Percentiles rank a stretch among this genome's conserved stretches.
Conservation (phyloP, 768 basidiomycete species). For the Dentipellis fragilis region DNA sequence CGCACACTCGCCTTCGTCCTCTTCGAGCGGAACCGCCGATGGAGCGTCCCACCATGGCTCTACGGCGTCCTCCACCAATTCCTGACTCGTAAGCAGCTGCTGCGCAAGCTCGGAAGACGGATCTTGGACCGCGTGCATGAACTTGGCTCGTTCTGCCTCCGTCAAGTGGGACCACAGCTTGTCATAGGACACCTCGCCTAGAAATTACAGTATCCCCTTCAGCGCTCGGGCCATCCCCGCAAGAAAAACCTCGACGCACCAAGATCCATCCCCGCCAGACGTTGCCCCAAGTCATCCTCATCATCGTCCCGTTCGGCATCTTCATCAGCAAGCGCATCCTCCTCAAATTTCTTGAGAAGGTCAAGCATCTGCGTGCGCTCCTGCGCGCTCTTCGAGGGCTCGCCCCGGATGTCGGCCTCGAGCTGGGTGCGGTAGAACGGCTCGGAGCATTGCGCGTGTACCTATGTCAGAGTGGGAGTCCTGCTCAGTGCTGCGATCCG, state of each 20-base stretch:
- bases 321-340: slow-evolving; percentile 36
- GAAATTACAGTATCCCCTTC: background rate
- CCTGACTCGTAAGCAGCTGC: slow-evolving; percentile 48
- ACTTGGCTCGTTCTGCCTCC: slow-evolving; percentile 48
- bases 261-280: slow-evolving; percentile 51
- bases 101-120: slow-evolving; percentile 51
- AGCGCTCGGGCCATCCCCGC: background rate
- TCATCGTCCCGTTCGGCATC: slow-evolving; percentile 22
- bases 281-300: slow-evolving; percentile 33
- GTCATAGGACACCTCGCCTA: slow-evolving; percentile 48
- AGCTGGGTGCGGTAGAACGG: slow-evolving; percentile 72
- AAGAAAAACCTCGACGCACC: slow-evolving; percentile 29
- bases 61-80: slow-evolving; percentile 34
- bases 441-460: slow-evolving; percentile 71
- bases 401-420: slow-evolving; percentile 47
- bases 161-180: slow-evolving; percentile 54
- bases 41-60: slow-evolving; percentile 72
- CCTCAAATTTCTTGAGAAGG: slow-evolving; percentile 63
- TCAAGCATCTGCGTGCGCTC: slow-evolving; percentile 63
- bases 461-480: too few species aligned
- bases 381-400: slow-evolving; percentile 41
- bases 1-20: background rate
- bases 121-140: slow-evolving; percentile 47
- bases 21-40: background rate
- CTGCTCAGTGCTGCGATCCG: background rate